phyloP scores from a whole-genome alignment of 2,329 filamentous ascomycete species.

The Fusarium ambrosium region DNA sequence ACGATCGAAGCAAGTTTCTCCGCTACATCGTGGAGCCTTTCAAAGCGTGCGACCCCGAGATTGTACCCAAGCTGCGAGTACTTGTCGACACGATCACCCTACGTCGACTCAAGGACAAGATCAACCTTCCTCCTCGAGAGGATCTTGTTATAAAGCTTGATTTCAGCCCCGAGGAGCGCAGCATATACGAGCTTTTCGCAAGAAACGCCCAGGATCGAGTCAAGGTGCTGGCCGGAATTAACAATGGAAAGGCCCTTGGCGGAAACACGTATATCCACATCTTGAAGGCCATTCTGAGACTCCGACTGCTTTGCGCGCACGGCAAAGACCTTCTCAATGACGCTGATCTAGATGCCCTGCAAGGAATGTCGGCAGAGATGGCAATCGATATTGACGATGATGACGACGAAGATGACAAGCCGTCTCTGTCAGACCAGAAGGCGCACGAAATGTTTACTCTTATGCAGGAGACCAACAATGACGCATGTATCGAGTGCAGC shows the following conservation, averaged over 20 bases:
- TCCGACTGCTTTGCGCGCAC: conserved; percentile 92
- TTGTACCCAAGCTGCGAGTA: conserved; percentile 86
- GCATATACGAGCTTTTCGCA: conserved; percentile 87
- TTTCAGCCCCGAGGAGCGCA: conserved; percentile 81
- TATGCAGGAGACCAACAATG: conserved; percentile 84
- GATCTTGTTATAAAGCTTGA: conserved; percentile 81
- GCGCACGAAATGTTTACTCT: conserved; percentile 89
- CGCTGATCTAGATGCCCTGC: conserved; percentile 83
- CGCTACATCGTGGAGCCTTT: conserved; percentile 87
- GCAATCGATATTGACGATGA: conserved; percentile 92
- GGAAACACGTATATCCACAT: conserved; percentile 96
- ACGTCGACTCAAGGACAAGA: conserved; percentile 90
- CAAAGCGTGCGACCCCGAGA: conserved; percentile 86
- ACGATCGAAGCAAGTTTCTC: conserved; percentile 81
- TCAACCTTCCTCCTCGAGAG: conserved; percentile 80
- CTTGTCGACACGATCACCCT: conserved; percentile 96
- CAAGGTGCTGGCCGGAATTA: conserved; percentile 74
- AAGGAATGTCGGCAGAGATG: conserved; percentile 85
- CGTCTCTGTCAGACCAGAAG: conserved; percentile 74
- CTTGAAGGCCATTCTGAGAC: conserved; percentile 87
- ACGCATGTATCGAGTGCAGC: conserved; percentile 79
- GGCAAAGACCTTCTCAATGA: conserved; percentile 91
- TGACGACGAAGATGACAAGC: conserved; percentile 72
- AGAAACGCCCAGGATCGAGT: conserved; percentile 85
- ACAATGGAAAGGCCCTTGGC: conserved; percentile 75